Evolutionary conservation across 2,329 filamentous ascomycete genomes (phyloP), one percentile per base, ranked within the genome.

Genomic region (Chlorencoelia australis): DNA sequence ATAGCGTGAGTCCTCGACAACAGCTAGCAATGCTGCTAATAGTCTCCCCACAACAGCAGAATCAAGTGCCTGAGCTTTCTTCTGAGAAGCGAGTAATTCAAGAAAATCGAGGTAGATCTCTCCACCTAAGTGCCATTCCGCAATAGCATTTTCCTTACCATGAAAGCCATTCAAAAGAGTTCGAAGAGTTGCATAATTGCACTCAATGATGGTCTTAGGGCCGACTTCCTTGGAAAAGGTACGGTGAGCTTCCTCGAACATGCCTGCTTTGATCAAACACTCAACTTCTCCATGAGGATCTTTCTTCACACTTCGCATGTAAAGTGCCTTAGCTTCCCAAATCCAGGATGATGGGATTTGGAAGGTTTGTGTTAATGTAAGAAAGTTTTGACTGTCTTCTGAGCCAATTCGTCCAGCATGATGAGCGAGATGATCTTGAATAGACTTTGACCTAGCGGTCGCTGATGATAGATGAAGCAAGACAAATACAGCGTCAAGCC

Each of bases 301-400:
- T 45, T 77, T 75, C 51, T 72, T 75, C 30, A 78, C 75, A 40
- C 79, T 78, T 43, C 83, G 81, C 60, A 86, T 87, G 59, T 82
- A 81, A 10, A 89, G 68, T 9, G 88, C 88, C 54, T 88, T 84
- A 13, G 91, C 85, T 41, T 85, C 75, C 76, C 84, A 94, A 33
- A 96, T 69, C 87, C 89, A 94, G 3, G 71, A 59, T 1, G 69
- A 60, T 0, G 89, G 86, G 27, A 96, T 73, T 44, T 75, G 72
- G 35, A 88, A 73, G 20, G 73, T 75, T 29, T 70, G 63, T 0
- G 71, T 71, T 15, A 91, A 64, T 10, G 71, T 68, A 8, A 60
- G 63, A 58, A 78, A 85, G 35, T 61, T 68, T 11, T 62, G 55
- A 43, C 71, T 68, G 7, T 68, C 64, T 33, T 78, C 69, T 3